A percentile compares a stretch with the other conserved stretches of the same genome.
Conservation (phyloP, 495 filamentous ascomycete genomes). For the Xylaria grammica region DNA sequence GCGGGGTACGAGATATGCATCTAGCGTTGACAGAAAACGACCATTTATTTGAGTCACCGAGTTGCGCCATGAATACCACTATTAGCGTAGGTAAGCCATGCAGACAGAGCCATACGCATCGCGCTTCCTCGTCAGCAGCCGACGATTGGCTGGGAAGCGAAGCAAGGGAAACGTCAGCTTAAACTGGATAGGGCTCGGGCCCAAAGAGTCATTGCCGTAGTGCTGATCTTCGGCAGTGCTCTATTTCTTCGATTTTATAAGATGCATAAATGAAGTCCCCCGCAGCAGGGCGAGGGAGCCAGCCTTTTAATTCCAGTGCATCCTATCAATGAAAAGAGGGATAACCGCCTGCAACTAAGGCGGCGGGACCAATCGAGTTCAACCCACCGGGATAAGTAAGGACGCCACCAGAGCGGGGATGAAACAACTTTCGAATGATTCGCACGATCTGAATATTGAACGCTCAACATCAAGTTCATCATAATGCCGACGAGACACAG, state of each 20-base stretch:
- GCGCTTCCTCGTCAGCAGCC: conserved; percentile 7
- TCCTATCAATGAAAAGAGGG: background rate
- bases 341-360: background rate
- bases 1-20: background rate
- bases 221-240: background rate
- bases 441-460: too few relatives aligned
- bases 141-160: conserved; percentile 18
- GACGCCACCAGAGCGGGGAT: background rate
- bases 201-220: conserved; percentile 2
- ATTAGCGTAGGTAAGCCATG: background rate
- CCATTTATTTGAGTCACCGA: conserved; percentile 5
- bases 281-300: background rate
- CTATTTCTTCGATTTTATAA: too few relatives aligned
- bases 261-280: conserved; percentile 12
- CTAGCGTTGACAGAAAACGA: too few relatives aligned
- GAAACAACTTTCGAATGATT: too few relatives aligned
- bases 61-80: conserved; percentile 4
- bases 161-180: conserved; percentile 12
- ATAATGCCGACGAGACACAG: conserved; percentile 24
- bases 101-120: conserved; percentile 1
- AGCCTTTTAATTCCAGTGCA: too few relatives aligned
- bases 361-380: background rate
- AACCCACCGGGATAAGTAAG: background rate
- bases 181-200: background rate
- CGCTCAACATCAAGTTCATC: too few relatives aligned